Evolutionary conservation across 2,329 filamentous ascomycete genomes (phyloP).

Genomic region (Paraphaeosphaeria sporulosa): DNA sequence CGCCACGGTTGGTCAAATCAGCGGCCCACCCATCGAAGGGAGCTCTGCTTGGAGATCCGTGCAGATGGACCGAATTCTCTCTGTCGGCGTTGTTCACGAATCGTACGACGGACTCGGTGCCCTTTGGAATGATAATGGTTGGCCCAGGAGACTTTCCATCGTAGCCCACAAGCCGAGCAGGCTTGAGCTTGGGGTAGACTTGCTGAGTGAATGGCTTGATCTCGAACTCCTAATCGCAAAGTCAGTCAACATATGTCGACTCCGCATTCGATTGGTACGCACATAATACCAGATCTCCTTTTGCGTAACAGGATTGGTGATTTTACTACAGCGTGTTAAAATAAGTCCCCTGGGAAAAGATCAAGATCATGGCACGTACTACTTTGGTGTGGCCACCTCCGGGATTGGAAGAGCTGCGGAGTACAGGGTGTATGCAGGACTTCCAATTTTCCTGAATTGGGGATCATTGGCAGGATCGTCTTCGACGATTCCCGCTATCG

Average conservation of each 20-base stretch:
- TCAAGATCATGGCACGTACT: conserved; percentile 3
- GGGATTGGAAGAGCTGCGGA: conserved; percentile 15
- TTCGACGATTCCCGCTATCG: conserved; percentile 19
- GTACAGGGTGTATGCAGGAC: conserved; percentile 14
- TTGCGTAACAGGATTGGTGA: conserved; percentile 17
- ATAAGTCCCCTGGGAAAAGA: background rate
- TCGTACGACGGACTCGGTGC: conserved; percentile 61
- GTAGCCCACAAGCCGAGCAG: conserved; percentile 57
- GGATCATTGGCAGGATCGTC: conserved; percentile 15
- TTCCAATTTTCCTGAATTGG: conserved; percentile 7
- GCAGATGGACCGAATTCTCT: conserved; percentile 61
- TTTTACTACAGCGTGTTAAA: conserved; percentile 9
- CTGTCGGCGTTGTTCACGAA: conserved; percentile 59
- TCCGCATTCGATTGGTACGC: background rate
- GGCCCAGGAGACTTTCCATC: conserved; percentile 64
- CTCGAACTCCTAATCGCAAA: conserved; percentile 40
- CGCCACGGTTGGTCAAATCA: conserved; percentile 57
- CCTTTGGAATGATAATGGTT: conserved; percentile 58
- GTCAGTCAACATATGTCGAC: background rate
- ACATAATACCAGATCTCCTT: conserved; percentile 45
- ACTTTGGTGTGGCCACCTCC: conserved; percentile 8
- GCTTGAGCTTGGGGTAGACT: conserved; percentile 51
- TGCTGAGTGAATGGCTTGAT: conserved; percentile 53
- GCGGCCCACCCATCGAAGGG: conserved; percentile 63
- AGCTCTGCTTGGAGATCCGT: conserved; percentile 58